phyloP scores from a whole-genome alignment of 176 grass and related monocot species.

The Elaeis guineensis region DNA sequence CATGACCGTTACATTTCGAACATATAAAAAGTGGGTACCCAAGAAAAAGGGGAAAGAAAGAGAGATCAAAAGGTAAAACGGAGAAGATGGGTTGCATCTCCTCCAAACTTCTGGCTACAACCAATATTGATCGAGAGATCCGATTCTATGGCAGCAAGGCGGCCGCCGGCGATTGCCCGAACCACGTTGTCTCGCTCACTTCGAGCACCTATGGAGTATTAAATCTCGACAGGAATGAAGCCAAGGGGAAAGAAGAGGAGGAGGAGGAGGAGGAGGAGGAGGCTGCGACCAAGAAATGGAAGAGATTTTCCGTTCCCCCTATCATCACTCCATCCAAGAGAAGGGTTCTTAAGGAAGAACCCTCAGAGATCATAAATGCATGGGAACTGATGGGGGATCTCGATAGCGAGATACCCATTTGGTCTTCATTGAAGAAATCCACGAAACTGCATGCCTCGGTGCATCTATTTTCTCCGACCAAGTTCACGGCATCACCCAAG shows the following conservation, averaged over 20 bases:
- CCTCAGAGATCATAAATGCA: constrained; percentile 73
- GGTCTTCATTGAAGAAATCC: constrained; percentile 61
- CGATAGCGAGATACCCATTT: constrained; percentile 30
- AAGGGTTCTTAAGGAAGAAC: constrained; percentile 24
- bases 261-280: constrained; percentile 38
- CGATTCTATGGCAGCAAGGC: background rate
- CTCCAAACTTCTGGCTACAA: constrained; percentile 57
- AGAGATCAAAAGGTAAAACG: background rate
- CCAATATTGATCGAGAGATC: constrained; percentile 25
- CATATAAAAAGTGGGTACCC: no score
- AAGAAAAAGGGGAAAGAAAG: constrained; percentile 5
- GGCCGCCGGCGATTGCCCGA: constrained; percentile 35
- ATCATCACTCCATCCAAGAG: constrained; percentile 39
- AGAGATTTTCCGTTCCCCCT: constrained; percentile 30
- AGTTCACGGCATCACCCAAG: constrained; percentile 44
- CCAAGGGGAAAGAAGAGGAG: constrained; percentile 17
- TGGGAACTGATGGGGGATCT: constrained; percentile 91
- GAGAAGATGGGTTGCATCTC: constrained; percentile 84
- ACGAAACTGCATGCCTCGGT: constrained; percentile 38
- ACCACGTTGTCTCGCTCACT: constrained; percentile 88
- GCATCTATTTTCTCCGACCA: constrained; percentile 37
- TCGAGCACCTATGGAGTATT: constrained; percentile 89
- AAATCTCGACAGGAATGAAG: constrained; percentile 39
- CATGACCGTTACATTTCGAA: constrained; percentile 51
- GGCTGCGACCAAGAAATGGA: constrained; percentile 47